Conservation (phyloP, 306 rosid species). For the Lupinus albus region DNA sequence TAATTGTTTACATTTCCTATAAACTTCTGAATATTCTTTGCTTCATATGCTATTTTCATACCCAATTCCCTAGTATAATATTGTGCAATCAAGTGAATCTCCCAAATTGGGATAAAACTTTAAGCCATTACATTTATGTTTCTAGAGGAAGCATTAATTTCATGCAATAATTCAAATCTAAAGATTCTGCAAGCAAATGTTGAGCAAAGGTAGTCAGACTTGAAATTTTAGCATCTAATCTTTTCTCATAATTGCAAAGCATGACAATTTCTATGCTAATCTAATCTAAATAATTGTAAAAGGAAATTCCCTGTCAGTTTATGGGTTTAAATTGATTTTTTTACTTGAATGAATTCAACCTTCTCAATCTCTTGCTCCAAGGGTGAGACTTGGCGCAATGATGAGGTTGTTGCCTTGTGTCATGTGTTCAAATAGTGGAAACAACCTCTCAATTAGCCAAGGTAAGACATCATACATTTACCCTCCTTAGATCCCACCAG, state of each 20-base stretch:
- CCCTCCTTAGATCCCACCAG: too few species aligned
- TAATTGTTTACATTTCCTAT: background rate
- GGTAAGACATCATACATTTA: too few species aligned
- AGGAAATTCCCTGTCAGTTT: background rate
- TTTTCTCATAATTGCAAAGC: slow-evolving; percentile 6
- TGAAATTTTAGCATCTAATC: background rate
- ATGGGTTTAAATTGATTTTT: background rate
- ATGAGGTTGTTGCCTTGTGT: too few species aligned
- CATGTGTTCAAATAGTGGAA: too few species aligned
- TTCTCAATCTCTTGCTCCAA: background rate
- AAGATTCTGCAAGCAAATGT: background rate
- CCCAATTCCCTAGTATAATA: background rate
- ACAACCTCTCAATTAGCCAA: too few species aligned
- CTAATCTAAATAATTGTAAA: background rate
- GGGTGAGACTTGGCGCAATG: too few species aligned
- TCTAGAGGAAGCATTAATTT: background rate
- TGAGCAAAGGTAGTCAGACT: background rate
- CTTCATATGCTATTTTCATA: background rate
- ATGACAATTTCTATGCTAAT: background rate
- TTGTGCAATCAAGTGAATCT: slow-evolving; percentile 4
- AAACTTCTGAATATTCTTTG: background rate
- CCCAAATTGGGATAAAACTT: background rate
- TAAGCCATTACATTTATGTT: background rate
- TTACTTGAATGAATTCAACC: background rate
- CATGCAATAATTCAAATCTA: too few species aligned